phyloP scores from a whole-genome alignment of 208 protist genomes.

The Porcisia deanei region DNA sequence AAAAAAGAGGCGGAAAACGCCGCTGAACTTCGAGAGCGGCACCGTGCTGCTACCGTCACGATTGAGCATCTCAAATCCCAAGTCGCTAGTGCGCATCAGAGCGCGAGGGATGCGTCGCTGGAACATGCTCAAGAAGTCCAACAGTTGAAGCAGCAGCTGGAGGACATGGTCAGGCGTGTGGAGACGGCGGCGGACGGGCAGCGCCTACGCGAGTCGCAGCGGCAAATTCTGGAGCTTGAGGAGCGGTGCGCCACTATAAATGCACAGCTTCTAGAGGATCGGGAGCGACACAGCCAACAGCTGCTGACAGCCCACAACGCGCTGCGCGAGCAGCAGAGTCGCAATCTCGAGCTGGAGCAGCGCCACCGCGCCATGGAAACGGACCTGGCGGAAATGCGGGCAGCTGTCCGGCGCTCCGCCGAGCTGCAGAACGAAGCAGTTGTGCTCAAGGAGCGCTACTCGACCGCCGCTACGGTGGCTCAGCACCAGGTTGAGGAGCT shows the following conservation, averaged over 20 bases:
- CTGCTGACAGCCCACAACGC: slow-evolving; percentile 71
- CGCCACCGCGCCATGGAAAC: slow-evolving; percentile 56
- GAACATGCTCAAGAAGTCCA: slow-evolving; percentile 70
- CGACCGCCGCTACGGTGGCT: slow-evolving; percentile 48
- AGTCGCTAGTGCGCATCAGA: slow-evolving; percentile 47
- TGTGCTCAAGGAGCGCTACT: slow-evolving; percentile 66
- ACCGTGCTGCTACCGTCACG: slow-evolving; percentile 36
- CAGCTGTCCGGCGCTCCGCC: slow-evolving; percentile 56
- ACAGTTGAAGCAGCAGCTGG: slow-evolving; percentile 71
- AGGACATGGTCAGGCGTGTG: slow-evolving; percentile 66
- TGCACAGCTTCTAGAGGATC: slow-evolving; percentile 58
- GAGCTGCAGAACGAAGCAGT: slow-evolving; percentile 79
- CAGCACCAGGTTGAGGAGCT: slow-evolving; percentile 39
- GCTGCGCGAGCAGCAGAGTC: slow-evolving; percentile 74
- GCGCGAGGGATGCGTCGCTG: slow-evolving; percentile 44
- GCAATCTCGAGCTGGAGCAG: slow-evolving; percentile 74
- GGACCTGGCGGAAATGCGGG: slow-evolving; percentile 66
- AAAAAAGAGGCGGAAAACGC: slow-evolving; percentile 51
- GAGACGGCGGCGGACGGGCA: slow-evolving; percentile 47
- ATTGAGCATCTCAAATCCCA: slow-evolving; percentile 67
- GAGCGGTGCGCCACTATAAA: slow-evolving; percentile 49
- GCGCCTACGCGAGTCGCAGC: slow-evolving; percentile 41
- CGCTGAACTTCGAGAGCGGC: slow-evolving; percentile 47
- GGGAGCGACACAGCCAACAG: slow-evolving; percentile 61
- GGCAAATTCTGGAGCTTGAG: slow-evolving; percentile 68